phyloP scores from a whole-genome alignment of 169 alveolate genomes.

The Cryptosporidium baileyi region DNA sequence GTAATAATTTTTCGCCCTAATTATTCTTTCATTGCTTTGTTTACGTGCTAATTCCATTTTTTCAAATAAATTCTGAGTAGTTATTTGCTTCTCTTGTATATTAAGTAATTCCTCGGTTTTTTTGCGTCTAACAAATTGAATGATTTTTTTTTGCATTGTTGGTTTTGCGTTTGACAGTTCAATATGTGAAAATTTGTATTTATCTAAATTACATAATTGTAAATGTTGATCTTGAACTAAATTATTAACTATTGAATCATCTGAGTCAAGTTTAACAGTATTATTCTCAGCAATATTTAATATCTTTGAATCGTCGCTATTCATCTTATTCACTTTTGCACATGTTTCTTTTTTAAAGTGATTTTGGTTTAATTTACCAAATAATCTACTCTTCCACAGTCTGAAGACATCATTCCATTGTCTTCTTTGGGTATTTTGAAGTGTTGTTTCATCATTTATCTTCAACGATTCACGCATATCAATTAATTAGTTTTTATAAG shows the following conservation, averaged over 20 bases:
- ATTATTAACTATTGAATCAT: not conserved
- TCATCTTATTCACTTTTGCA: too few species aligned
- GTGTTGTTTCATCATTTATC: not conserved
- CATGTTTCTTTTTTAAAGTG: too few species aligned
- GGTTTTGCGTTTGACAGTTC: not conserved
- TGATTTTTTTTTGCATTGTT: not conserved
- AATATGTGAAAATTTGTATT: not conserved
- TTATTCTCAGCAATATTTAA: too few species aligned
- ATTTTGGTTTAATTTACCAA: not conserved
- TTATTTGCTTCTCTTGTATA: not conserved
- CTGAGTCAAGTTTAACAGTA: not conserved
- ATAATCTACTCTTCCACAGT: not conserved
- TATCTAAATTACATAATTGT: not conserved
- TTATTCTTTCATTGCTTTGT: constrained; percentile 23
- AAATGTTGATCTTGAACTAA: not conserved
- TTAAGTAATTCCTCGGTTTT: not conserved
- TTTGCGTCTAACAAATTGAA: not conserved
- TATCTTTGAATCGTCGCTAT: too few species aligned
- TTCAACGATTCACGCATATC: constrained; percentile 2
- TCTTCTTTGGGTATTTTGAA: not conserved
- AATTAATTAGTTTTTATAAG: not conserved
- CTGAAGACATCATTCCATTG: not conserved
- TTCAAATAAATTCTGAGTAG: constrained; percentile 17
- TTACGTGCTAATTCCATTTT: constrained; percentile 36
- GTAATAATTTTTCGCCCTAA: constrained; percentile 12